A percentile compares a stretch with the other conserved stretches of the same genome.
Evolutionary conservation across 805 yeast species (phyloP).

Genomic region (Candida saitoana): DNA sequence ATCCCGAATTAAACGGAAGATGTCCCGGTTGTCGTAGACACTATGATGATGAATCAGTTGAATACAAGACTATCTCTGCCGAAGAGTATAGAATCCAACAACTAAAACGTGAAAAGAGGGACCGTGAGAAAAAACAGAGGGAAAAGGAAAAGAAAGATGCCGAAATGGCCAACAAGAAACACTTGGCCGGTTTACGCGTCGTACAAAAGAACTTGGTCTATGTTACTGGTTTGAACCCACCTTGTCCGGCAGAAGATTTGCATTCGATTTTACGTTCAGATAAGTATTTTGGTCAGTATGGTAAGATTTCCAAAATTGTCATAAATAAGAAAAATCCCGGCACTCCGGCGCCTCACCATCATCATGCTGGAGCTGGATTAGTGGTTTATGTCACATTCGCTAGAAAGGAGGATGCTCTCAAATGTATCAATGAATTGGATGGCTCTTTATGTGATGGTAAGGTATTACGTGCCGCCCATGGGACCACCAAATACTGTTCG

Average conservation of each 20-base stretch:
- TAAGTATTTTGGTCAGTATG: conserved; percentile 97
- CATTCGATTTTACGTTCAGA: conserved; percentile 81
- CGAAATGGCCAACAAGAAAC: conserved; percentile 79
- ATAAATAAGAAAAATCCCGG: conserved; percentile 72
- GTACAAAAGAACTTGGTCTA: conserved; percentile 95
- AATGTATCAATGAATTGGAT: conserved; percentile 86
- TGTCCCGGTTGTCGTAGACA: conserved; percentile 97
- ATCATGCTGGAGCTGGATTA: conserved; percentile 65
- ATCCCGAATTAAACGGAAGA: conserved; percentile 90
- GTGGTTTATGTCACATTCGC: conserved; percentile 96
- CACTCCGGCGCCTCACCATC: conserved; percentile 28
- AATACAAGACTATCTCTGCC: conserved; percentile 73
- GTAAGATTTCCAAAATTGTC: conserved; percentile 89
- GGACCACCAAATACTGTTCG: conserved; percentile 98
- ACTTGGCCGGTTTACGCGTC: conserved; percentile 95
- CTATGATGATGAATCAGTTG: conserved; percentile 90
- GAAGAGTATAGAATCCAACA: conserved; percentile 88
- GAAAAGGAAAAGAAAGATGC: conserved; percentile 91
- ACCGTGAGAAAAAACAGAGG: conserved; percentile 73
- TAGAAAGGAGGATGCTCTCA: conserved; percentile 90
- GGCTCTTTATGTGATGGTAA: conserved; percentile 93
- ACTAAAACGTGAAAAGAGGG: conserved; percentile 72
- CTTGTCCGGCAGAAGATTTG: conserved; percentile 75
- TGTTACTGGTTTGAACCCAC: conserved; percentile 91
- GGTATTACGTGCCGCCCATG: conserved; percentile 89